A percentile compares a stretch with the other conserved stretches of the same genome.
Evolutionary conservation across 495 filamentous ascomycete genomes (phyloP).

Genomic region (Trichoderma reesei): DNA sequence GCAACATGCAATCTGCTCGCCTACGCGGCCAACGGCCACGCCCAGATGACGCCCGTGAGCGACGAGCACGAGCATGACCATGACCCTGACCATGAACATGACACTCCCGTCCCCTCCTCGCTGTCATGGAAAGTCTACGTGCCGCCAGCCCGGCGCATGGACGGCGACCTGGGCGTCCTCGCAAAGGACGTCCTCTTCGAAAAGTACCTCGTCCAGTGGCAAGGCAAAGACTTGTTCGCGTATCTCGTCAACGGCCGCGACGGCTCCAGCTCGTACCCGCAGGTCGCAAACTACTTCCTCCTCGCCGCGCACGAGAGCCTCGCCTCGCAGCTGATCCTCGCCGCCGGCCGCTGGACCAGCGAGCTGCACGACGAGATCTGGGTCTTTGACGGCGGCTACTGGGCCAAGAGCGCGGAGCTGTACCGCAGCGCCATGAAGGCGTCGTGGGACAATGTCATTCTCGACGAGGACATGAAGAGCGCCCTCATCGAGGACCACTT

Average conservation of each 20-base stretch:
- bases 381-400: constrained; percentile 51
- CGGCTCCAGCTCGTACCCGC: constrained; percentile 24
- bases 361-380: constrained; percentile 53
- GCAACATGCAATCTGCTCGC: constrained; percentile 32
- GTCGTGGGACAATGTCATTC: constrained; percentile 55
- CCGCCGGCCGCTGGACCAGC: constrained; percentile 36
- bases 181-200: constrained; percentile 36
- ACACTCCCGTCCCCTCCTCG: constrained; percentile 20
- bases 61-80: constrained; percentile 12
- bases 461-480: constrained; percentile 53
- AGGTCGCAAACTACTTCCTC: constrained; percentile 38
- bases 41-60: constrained; percentile 25
- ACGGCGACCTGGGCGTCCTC: constrained; percentile 36
- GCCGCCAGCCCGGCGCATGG: constrained; percentile 41
- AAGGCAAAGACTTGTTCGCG: constrained; percentile 39
- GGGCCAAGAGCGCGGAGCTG: constrained; percentile 50
- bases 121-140: constrained; percentile 36
- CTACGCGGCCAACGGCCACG: constrained; percentile 42
- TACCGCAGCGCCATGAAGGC: constrained; percentile 46
- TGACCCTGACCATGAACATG: constrained; percentile 11
- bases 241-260: constrained; percentile 44
- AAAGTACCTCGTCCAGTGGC: constrained; percentile 43
- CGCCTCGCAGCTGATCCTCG: constrained; percentile 43
- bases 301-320: constrained; percentile 29
- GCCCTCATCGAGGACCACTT: constrained; percentile 48